Percentiles rank a stretch among this genome's conserved stretches.
Conservation (phyloP, 129 eudicot genomes). For the Dittrichia graveolens region DNA sequence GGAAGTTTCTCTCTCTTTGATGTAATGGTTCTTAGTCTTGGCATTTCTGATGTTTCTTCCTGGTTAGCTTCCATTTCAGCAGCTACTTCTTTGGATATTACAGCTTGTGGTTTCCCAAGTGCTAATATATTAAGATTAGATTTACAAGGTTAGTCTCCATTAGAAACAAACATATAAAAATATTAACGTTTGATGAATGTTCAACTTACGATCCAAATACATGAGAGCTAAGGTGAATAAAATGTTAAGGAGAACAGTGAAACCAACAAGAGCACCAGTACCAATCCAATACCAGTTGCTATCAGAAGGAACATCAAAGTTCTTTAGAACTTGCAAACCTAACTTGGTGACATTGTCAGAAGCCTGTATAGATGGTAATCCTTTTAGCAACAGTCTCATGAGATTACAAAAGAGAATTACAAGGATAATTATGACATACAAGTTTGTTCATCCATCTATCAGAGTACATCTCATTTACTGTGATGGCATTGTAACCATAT, state of each 20-base stretch:
- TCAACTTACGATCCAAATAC: slow-evolving; percentile 75
- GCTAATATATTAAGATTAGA: slow-evolving; percentile 44
- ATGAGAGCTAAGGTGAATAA: slow-evolving; percentile 79
- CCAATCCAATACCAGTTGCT: slow-evolving; percentile 97
- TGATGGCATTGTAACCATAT: slow-evolving; percentile 75
- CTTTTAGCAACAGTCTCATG: background rate
- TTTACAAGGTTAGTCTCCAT: background rate
- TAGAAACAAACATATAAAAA: background rate
- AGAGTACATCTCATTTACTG: slow-evolving; percentile 83
- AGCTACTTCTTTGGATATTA: slow-evolving; percentile 82
- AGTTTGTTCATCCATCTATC: slow-evolving; percentile 85
- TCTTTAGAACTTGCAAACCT: slow-evolving; percentile 61
- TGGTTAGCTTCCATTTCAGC: slow-evolving; percentile 67
- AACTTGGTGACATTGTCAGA: slow-evolving; percentile 53
- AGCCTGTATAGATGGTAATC: slow-evolving; percentile 43
- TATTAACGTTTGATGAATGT: background rate
- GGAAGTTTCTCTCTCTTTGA: slow-evolving; percentile 50
- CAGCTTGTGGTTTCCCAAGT: slow-evolving; percentile 83
- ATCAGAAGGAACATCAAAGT: slow-evolving; percentile 55
- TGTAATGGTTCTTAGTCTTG: slow-evolving; percentile 51
- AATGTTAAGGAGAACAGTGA: slow-evolving; percentile 65
- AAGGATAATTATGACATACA: slow-evolving; percentile 30
- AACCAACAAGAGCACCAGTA: slow-evolving; percentile 78
- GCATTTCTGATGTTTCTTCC: slow-evolving; percentile 52
- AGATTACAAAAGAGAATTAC: background rate